Conservation (phyloP, 352 stramenopile genomes). For the Aphanomyces astaci region DNA sequence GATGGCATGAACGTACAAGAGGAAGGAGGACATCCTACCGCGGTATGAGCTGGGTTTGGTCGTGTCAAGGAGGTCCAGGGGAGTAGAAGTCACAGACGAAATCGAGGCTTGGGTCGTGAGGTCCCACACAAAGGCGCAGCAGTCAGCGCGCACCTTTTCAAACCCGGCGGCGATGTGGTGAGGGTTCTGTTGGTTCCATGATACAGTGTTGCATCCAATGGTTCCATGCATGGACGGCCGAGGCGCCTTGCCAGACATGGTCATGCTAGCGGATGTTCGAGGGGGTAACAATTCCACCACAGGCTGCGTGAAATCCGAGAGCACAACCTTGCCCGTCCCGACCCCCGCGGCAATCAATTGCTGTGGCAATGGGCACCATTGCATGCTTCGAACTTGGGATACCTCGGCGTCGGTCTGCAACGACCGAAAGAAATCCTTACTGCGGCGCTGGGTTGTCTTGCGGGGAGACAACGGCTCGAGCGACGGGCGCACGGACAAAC, state of each 20-base stretch:
- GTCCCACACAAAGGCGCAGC: conserved; percentile 80
- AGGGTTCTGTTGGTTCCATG: conserved; percentile 69
- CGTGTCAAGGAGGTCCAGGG: background rate
- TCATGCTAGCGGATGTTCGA: background rate
- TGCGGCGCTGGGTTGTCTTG: conserved; percentile 51
- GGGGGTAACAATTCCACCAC: conserved; percentile 17
- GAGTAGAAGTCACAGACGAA: background rate
- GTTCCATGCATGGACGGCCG: conserved; percentile 12
- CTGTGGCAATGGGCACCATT: conserved; percentile 71
- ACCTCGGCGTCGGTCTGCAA: conserved; percentile 73
- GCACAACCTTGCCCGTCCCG: conserved; percentile 64
- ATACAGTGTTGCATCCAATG: conserved; percentile 61
- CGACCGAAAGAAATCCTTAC: conserved; percentile 70
- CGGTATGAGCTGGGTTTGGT: background rate
- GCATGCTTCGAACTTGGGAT: conserved; percentile 72
- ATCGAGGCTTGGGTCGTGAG: conserved; percentile 37
- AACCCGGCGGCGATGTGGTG: conserved; percentile 74
- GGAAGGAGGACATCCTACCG: background rate
- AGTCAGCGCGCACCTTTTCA: conserved; percentile 82
- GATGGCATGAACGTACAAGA: too few relatives aligned
- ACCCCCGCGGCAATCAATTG: conserved; percentile 73
- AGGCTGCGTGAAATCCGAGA: conserved; percentile 55
- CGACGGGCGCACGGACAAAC: conserved; percentile 2
- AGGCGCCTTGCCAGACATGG: conserved; percentile 3
- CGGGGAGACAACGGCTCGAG: background rate